Conservation (phyloP, 257 asterid genomes). For the Fraxinus anomala region DNA sequence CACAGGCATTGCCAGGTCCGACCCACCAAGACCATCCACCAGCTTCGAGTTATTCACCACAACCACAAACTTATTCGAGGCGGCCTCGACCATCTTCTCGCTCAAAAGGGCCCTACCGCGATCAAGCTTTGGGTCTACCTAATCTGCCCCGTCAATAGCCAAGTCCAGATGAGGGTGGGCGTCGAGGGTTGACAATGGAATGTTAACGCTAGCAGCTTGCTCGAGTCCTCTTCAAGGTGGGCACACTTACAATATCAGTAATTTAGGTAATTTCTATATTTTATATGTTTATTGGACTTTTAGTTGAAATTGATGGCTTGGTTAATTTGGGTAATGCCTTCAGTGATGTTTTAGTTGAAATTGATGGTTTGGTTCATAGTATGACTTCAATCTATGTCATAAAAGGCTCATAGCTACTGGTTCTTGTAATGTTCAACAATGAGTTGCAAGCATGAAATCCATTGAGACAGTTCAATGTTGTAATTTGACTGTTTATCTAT, state of each 20-base stretch:
- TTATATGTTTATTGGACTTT: too few relatives aligned
- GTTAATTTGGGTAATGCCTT: too few relatives aligned
- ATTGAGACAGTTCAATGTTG: too few relatives aligned
- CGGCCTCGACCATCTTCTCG: slow-evolving; percentile 97
- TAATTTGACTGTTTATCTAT: too few relatives aligned
- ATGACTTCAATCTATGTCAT: too few relatives aligned
- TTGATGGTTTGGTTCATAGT: too few relatives aligned
- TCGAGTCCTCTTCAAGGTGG: slow-evolving; percentile 83
- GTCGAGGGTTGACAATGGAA: slow-evolving; percentile 67
- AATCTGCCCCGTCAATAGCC: slow-evolving; percentile 92
- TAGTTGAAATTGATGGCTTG: too few relatives aligned
- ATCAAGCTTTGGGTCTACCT: slow-evolving; percentile 86
- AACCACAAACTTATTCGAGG: slow-evolving; percentile 77
- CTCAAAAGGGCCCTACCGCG: slow-evolving; percentile 90
- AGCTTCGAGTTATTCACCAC: slow-evolving; percentile 84
- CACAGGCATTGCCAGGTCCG: slow-evolving; percentile 93
- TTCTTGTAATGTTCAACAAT: too few relatives aligned
- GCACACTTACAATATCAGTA: slow-evolving; percentile 68
- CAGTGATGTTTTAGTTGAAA: too few relatives aligned
- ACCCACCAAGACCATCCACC: slow-evolving; percentile 78
- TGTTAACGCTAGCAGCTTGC: slow-evolving; percentile 63
- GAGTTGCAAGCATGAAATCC: too few relatives aligned
- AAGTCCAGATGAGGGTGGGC: slow-evolving; percentile 68
- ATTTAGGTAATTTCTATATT: neutral
- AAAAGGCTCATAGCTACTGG: too few relatives aligned